Conservation (phyloP, 768 basidiomycete genomes). For the Phanerodontia chrysosporium region DNA sequence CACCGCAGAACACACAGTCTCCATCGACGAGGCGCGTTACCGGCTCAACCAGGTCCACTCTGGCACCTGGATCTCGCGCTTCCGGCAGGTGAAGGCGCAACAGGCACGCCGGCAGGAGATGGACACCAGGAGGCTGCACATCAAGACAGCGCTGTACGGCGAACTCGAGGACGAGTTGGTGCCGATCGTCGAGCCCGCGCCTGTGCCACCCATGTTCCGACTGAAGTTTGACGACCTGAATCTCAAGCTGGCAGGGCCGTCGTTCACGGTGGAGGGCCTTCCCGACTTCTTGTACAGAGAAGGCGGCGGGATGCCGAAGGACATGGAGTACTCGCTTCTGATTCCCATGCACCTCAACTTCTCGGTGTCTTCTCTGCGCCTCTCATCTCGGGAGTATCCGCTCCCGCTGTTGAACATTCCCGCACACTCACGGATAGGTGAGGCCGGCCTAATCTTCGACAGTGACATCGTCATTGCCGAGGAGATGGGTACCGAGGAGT, state of each 20-base stretch:
- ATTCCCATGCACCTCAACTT: constrained; percentile 79
- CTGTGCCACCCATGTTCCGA: constrained; percentile 67
- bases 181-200: constrained; percentile 28
- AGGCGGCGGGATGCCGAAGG: constrained; percentile 63
- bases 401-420: constrained; percentile 80
- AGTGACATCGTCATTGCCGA: constrained; percentile 84
- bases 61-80: constrained; percentile 54
- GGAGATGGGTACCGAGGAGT: constrained; percentile 67
- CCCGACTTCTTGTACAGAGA: constrained; percentile 61
- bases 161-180: constrained; percentile 42
- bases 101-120: constrained; percentile 24
- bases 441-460: constrained; percentile 57
- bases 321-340: constrained; percentile 73
- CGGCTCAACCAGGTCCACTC: constrained; percentile 69
- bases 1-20: constrained; percentile 56
- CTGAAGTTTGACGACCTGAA: constrained; percentile 54
- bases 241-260: constrained; percentile 53
- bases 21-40: constrained; percentile 65
- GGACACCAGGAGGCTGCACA: neutral
- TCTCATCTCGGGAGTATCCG: constrained; percentile 83
- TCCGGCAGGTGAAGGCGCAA: constrained; percentile 40
- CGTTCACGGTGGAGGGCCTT: constrained; percentile 51
- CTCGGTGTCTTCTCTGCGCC: constrained; percentile 52
- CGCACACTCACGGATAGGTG: constrained; percentile 32
- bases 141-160: constrained; percentile 8